A percentile compares a stretch with the other conserved stretches of the same genome.
Conservation (phyloP, 345 rosid species). For the Psidium friedrichsthalianum region DNA sequence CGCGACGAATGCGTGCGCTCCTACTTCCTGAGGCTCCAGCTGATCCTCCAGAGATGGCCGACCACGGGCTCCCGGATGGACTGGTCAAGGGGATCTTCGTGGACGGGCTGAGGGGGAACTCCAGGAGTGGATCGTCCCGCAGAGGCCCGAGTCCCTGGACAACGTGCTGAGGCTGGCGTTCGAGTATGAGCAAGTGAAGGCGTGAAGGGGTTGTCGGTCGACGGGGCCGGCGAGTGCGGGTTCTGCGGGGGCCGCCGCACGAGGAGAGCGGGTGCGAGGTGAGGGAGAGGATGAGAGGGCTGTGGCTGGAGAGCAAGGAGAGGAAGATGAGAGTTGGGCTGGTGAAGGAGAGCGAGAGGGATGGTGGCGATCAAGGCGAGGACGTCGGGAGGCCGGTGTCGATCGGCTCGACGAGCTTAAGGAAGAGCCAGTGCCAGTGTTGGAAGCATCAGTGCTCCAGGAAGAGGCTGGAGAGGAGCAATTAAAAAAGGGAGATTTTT, state of each 20-base stretch:
- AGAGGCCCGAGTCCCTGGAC: conserved; percentile 10
- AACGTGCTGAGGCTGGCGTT: conserved; percentile 25
- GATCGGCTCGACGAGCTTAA: background rate
- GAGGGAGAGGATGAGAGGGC: conserved; percentile 13
- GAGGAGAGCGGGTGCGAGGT: conserved; percentile 9
- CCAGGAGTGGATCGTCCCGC: conserved; percentile 16
- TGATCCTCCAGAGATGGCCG: conserved; percentile 18
- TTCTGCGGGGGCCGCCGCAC: conserved; percentile 15
- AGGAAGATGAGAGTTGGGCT: background rate
- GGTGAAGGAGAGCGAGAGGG: background rate
- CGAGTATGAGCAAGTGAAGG: conserved; percentile 16
- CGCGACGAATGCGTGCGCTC: conserved; percentile 17
- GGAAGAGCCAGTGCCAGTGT: conserved; percentile 13
- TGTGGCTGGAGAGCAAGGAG: conserved; percentile 6
- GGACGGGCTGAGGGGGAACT: conserved; percentile 16
- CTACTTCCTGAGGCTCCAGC: conserved; percentile 24
- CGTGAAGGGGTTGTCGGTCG: background rate
- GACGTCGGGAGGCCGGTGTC: background rate
- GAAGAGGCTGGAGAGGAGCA: conserved; percentile 16
- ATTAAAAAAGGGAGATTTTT: too few species aligned
- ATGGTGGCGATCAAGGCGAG: background rate
- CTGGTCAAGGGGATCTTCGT: conserved; percentile 17
- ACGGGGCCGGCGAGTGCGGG: conserved; percentile 4
- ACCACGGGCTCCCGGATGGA: conserved; percentile 9
- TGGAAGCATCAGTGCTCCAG: conserved; percentile 23